Evolutionary conservation across 1,139 yeast species (phyloP), one percentile per base, ranked within the genome.

Genomic region (Pneumocystis canis): DNA sequence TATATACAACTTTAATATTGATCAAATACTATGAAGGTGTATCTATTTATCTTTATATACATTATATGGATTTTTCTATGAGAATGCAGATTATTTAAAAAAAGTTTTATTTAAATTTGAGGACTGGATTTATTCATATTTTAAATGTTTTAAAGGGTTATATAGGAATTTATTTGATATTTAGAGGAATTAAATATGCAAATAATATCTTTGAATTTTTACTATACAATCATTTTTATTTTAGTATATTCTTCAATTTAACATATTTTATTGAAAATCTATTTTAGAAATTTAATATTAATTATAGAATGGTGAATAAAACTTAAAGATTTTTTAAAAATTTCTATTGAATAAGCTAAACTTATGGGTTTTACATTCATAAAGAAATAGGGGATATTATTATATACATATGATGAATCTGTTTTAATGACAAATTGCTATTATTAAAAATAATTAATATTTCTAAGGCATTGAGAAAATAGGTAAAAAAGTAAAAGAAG

Each of bases 301-400:
- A 94, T 0, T 87, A 87, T 69, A 73, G 73, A 16, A 79, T 89
- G 69, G 54, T 47, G 9, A 47, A 25, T 47, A 47, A 25, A 37
- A 47, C 25, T 14, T 3, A 11, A 25, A 47, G 20, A 25, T 47
- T 7, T 47, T 28, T 20, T 20, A 11, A 47, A 20, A 25, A 16
- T 1, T 37, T 25, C 14, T 47, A 47, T 5, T 47, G n/a, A 14
- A 1, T 47, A 47, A 31, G 77, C 85, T 0, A 82, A 62, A 96
- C 96, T 0, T 77, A 78, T 61, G 84, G 88, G 0, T 87, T 89
- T 69, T 87, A 95, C 90, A 89, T 87, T 57, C 74, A 87, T 41
- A 80, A 80, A 64, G 96, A 88, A 70, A 84, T 88, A 16, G 75
- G 78, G 25, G 75, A 81, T 0, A 77, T 87, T 63, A 66, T 89